Conservation (phyloP, 371 early-diverging fungal genomes). For the Basidiobolus meristosporus region DNA sequence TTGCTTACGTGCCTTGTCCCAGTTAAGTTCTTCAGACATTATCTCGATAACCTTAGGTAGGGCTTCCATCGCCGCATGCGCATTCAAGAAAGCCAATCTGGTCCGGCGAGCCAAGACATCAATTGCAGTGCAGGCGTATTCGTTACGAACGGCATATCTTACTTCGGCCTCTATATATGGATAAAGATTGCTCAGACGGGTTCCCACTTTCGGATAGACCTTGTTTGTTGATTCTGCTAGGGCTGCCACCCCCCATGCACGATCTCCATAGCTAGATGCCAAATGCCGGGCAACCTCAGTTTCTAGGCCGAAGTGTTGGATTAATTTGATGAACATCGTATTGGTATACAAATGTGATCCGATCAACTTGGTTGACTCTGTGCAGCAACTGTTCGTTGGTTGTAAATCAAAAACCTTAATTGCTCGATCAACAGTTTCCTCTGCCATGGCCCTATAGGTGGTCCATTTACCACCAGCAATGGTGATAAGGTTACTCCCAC, state of each 20-base stretch:
- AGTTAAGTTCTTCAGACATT: conserved; percentile 76
- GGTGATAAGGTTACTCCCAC: conserved; percentile 70
- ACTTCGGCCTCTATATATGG: conserved; percentile 94
- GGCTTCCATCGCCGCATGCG: conserved; percentile 75
- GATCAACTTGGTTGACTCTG: conserved; percentile 59
- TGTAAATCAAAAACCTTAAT: conserved; percentile 32
- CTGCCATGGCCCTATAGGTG: conserved; percentile 97
- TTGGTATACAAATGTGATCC: conserved; percentile 79
- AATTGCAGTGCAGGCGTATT: conserved; percentile 85
- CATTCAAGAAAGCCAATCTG: conserved; percentile 88
- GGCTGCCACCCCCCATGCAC: conserved; percentile 80
- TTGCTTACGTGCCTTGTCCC: conserved; percentile 54
- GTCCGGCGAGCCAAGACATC: conserved; percentile 92
- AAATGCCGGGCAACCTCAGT: conserved; percentile 87
- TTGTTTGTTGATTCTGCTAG: conserved; percentile 48
- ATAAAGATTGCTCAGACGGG: conserved; percentile 63
- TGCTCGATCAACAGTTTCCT: conserved; percentile 89
- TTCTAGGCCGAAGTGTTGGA: conserved; percentile 86
- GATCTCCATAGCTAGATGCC: conserved; percentile 84
- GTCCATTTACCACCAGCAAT: conserved; percentile 99
- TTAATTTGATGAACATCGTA: conserved; percentile 77
- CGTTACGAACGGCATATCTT: conserved; percentile 78
- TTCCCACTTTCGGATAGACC: conserved; percentile 66
- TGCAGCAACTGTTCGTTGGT: conserved; percentile 36
- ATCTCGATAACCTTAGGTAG: conserved; percentile 79